These are phyloP conservation scores for Quercus wislizeni DNA, from an alignment of 306 rosid genomes.

Conservation along the genomic window DNA sequence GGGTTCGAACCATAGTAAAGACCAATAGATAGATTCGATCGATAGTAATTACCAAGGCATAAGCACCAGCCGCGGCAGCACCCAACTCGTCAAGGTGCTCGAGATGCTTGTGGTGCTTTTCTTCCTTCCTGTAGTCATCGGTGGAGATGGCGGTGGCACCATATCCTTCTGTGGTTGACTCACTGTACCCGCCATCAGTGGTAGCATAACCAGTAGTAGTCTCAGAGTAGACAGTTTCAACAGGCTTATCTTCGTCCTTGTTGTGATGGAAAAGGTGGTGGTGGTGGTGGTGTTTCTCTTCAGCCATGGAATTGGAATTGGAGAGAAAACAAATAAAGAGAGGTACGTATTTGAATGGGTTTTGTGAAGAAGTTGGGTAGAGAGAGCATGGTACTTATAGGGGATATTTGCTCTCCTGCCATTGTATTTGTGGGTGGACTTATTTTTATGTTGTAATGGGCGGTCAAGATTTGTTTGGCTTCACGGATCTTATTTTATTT, in stretches of 20 bases:
- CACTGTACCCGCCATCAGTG: background rate
- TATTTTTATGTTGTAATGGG: background rate
- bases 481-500: too few relatives aligned
- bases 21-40: too few relatives aligned
- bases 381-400: background rate
- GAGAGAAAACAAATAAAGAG: background rate
- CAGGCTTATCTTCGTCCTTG: slow-evolving; percentile 38
- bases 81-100: slow-evolving; percentile 53
- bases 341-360: background rate
- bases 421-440: too few relatives aligned
- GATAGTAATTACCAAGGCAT: slow-evolving; percentile 41
- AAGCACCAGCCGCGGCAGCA: slow-evolving; percentile 49
- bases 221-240: background rate
- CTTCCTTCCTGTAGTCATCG: slow-evolving; percentile 58
- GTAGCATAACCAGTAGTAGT: background rate
- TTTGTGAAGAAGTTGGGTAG: background rate
- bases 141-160: background rate
- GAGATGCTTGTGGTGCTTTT: slow-evolving; percentile 66
- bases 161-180: background rate
- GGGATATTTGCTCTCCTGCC: background rate
- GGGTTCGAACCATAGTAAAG: too few relatives aligned
- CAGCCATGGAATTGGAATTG: slow-evolving; percentile 40
- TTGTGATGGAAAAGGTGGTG: slow-evolving; percentile 44
- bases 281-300: slow-evolving; percentile 37
- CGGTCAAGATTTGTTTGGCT: background rate